A percentile compares a stretch with the other conserved stretches of the same genome.
Evolutionary conservation across 208 protist genomes (phyloP).

Genomic region (Leishmania arabica): DNA sequence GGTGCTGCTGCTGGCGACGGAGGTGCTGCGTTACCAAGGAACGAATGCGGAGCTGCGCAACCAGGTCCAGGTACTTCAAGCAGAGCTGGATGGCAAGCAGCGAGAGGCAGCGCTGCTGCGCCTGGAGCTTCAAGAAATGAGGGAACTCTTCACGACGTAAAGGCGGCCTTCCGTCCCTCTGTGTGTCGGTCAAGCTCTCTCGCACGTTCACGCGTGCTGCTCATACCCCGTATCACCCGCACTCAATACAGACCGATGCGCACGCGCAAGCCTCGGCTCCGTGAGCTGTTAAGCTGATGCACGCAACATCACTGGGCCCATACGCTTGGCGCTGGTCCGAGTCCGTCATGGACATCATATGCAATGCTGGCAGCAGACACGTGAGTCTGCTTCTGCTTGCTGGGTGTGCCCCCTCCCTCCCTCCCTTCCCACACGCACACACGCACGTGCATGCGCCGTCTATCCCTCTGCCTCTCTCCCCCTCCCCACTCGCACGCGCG

Average conservation of each 20-base stretch:
- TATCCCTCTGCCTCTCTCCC: constrained; percentile 12
- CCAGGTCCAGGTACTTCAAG: constrained; percentile 50
- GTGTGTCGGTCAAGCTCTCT: background rate
- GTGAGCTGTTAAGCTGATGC: background rate
- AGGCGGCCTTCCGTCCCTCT: background rate
- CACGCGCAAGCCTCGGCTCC: too few relatives aligned
- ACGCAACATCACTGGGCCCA: background rate
- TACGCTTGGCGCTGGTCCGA: background rate
- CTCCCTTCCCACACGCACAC: background rate
- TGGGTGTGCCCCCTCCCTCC: background rate
- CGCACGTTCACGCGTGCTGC: background rate
- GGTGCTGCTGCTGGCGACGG: constrained; percentile 50
- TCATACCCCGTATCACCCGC: background rate
- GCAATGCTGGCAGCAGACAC: background rate
- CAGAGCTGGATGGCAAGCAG: constrained; percentile 55
- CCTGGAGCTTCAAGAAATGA: constrained; percentile 62
- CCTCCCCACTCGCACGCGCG: background rate
- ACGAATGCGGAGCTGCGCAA: constrained; percentile 62
- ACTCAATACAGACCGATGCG: background rate
- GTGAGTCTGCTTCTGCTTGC: background rate
- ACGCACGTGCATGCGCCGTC: background rate
- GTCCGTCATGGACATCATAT: background rate
- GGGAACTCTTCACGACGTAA: constrained; percentile 28
- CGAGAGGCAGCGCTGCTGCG: constrained; percentile 70
- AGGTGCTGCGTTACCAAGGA: constrained; percentile 67